phyloP scores from a whole-genome alignment of 1,284 basidiomycete species.

The Athelia sp. region DNA sequence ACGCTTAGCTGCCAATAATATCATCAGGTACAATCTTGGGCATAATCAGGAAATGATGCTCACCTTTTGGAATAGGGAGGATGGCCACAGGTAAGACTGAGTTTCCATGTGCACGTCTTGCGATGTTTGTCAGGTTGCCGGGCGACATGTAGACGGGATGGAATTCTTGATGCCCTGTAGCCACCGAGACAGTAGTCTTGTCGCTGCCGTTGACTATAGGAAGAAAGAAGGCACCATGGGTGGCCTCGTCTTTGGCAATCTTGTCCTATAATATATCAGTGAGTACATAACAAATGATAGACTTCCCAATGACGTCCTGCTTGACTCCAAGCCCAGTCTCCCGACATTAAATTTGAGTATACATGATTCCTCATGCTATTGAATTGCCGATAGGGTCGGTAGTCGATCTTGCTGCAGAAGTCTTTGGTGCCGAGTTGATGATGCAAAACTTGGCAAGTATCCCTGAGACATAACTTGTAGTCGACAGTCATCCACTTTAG shows the following conservation, averaged over 20 bases:
- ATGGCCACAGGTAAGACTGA: conserved; percentile 11
- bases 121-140: conserved; percentile 11
- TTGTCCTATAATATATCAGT: conserved; percentile 5
- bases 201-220: conserved; percentile 13
- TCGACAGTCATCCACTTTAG: conserved; percentile 17
- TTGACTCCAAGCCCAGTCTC: conserved; percentile 19
- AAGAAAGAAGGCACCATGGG: conserved; percentile 12
- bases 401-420: conserved; percentile 15
- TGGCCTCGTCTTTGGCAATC: conserved; percentile 8
- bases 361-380: conserved; percentile 11
- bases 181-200: conserved; percentile 11
- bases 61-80: conserved; percentile 15
- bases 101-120: conserved; percentile 12
- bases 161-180: conserved; percentile 10
- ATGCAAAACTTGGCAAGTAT: conserved; percentile 11
- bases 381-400: conserved; percentile 16
- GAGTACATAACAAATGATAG: not conserved
- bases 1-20: not conserved
- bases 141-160: conserved; percentile 11
- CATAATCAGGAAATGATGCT: not conserved
- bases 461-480: conserved; percentile 15
- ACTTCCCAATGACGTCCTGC: conserved; percentile 3
- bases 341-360: conserved; percentile 22
- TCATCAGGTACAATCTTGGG: not conserved
- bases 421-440: conserved; percentile 13